phyloP scores from a whole-genome alignment of 2,329 filamentous ascomycete genomes.

The Fonsecaea nubica region DNA sequence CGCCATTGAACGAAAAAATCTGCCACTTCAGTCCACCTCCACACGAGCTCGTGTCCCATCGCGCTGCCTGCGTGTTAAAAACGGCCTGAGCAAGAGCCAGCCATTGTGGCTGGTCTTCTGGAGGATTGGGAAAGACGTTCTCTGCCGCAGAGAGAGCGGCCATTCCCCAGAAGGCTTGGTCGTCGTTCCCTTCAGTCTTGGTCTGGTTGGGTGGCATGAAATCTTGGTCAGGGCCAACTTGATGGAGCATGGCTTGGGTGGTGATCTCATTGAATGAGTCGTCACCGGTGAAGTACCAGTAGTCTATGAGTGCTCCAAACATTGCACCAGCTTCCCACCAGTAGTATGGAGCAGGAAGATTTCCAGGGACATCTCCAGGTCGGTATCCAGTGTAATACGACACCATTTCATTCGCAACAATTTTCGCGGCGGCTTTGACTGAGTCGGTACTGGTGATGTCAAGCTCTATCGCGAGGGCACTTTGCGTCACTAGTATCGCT shows the following conservation, averaged over 20 bases:
- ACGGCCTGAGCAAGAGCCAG: conserved; percentile 78
- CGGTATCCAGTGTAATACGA: conserved; percentile 58
- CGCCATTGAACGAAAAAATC: conserved; percentile 77
- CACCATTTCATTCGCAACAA: conserved; percentile 57
- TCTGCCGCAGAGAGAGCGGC: conserved; percentile 80
- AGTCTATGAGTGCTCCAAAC: conserved; percentile 74
- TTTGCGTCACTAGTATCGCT: conserved; percentile 28
- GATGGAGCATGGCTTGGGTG: conserved; percentile 72
- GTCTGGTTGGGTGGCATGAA: conserved; percentile 72
- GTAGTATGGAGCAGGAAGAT: conserved; percentile 60
- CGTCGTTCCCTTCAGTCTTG: conserved; percentile 59
- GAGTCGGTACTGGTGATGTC: conserved; percentile 46
- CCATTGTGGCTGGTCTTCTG: conserved; percentile 70
- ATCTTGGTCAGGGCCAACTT: conserved; percentile 74
- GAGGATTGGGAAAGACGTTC: conserved; percentile 74
- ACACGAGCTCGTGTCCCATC: conserved; percentile 73
- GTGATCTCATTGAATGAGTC: conserved; percentile 72
- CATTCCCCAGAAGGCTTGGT: conserved; percentile 83
- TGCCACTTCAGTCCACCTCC: conserved; percentile 83
- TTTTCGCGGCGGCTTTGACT: conserved; percentile 55
- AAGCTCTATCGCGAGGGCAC: conserved; percentile 35
- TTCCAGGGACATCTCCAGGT: conserved; percentile 58
- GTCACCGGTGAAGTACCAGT: conserved; percentile 84
- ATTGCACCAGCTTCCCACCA: conserved; percentile 79
- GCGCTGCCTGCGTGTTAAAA: conserved; percentile 75